Base-by-base conservation (phyloP, 2,329 filamentous ascomycete species). In the Drechslera avenae region DNA sequence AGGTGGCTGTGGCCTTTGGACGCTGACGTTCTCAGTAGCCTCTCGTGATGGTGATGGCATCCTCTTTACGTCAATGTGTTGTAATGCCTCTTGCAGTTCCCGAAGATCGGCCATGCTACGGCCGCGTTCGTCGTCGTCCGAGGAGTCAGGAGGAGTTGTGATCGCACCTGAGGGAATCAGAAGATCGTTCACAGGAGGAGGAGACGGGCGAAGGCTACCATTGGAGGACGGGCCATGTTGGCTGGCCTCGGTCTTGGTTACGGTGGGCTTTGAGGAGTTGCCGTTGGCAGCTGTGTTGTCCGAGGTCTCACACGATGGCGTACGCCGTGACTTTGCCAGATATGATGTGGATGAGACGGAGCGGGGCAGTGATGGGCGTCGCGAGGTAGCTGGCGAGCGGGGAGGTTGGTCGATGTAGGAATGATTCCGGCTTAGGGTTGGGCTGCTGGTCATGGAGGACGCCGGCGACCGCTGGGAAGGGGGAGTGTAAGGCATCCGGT, bases 141-240 rank as follows among this genome's bases (percentile, higher is more conserved):
- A 92, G 28, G 92, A 96, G 66, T 97, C 93, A 8, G 93, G 93
- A 30, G 93, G 93, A 0, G 93, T 97, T 52, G 96, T 89, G 62
- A 96, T 85, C 57, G 90, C 91, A 54, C 90, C 91, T 56, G 85
- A 84, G 34, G 91, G 91, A 73, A 96, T 94, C 57, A 84, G 78
- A 52, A 85, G 82, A 75, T 90, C 86, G 57, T 86, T 90, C 57
- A 91, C 76, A 14, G 91, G 90, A n/a, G 90, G 87, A 13, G 91
- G 90, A 39, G 91, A 95, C 73, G 92, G 89, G 64, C 90, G 85
- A 56, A 95, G 78, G 75, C 85, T 90, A 72, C 79, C 79, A 69
- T 79, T 81, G 47, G 77, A 53, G 59, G 50, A 33, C 68, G 65
- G 47, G 18, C 56, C 48, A 23, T 51, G 48, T 17, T 41, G 59